Conservation (phyloP, 257 asterid genomes). For the Ilex asprella region DNA sequence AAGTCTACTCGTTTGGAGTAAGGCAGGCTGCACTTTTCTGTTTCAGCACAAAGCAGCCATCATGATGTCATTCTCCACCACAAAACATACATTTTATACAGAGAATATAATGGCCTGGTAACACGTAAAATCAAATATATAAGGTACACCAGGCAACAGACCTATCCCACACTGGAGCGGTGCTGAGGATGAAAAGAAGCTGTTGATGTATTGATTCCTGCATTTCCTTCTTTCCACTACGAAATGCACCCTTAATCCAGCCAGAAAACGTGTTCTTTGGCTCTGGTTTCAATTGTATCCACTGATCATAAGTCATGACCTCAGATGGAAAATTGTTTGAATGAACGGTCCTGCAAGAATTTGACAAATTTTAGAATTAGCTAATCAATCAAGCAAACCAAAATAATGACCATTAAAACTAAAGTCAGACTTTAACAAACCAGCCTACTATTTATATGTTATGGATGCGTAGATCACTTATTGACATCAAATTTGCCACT, state of each 20-base stretch:
- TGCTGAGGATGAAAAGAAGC: conserved; percentile 57
- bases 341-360: conserved; percentile 45
- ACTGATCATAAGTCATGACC: conserved; percentile 67
- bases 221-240: conserved; percentile 62
- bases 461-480: too few relatives aligned
- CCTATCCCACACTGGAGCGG: conserved; percentile 94
- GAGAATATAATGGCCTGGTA: too few relatives aligned
- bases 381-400: conserved; percentile 1
- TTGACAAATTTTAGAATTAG: conserved; percentile 15
- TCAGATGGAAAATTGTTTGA: conserved; percentile 68
- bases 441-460: not conserved
- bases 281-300: conserved; percentile 65
- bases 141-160: conserved; percentile 22
- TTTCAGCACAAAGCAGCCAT: too few relatives aligned
- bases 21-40: too few relatives aligned
- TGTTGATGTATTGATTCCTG: conserved; percentile 51
- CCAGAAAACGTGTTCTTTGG: conserved; percentile 43
- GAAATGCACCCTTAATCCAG: conserved; percentile 79
- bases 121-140: not conserved
- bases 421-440: not conserved
- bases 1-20: too few relatives aligned
- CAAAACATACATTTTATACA: too few relatives aligned
- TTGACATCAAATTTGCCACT: not conserved
- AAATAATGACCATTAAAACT: conserved; percentile 2
- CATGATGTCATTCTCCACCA: too few relatives aligned